Percentiles rank a stretch among this genome's conserved stretches.
Evolutionary conservation across 768 basidiomycete genomes (phyloP).

Genomic region (Russula dissimulans): DNA sequence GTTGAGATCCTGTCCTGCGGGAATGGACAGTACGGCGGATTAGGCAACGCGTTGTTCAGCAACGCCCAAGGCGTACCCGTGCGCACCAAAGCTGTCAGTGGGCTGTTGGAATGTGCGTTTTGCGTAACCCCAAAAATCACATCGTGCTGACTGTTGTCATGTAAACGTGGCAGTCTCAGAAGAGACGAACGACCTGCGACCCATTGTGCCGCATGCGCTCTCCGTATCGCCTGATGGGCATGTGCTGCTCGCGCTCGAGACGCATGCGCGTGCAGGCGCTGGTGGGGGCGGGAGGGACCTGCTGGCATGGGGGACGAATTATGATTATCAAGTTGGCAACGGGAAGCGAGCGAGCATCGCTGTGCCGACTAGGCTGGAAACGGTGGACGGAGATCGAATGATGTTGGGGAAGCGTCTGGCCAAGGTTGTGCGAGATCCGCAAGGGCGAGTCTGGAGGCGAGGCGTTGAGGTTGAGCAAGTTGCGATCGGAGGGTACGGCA

Average conservation of each 20-base stretch:
- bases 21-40: slow-evolving; percentile 75
- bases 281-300: slow-evolving; percentile 55
- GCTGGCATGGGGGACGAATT: slow-evolving; percentile 64
- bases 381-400: slow-evolving; percentile 45
- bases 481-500: slow-evolving; percentile 52
- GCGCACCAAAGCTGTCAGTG: slow-evolving; percentile 71
- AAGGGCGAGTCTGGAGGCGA: slow-evolving; percentile 51
- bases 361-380: slow-evolving; percentile 43
- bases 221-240: slow-evolving; percentile 70
- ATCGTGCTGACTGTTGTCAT: neutral
- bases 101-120: slow-evolving; percentile 73
- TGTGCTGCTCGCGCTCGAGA: slow-evolving; percentile 64
- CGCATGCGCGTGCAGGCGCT: slow-evolving; percentile 37
- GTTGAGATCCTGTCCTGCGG: slow-evolving; percentile 67
- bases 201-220: slow-evolving; percentile 53
- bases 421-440: slow-evolving; percentile 46
- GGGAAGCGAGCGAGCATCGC: slow-evolving; percentile 55
- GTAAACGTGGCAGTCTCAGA: slow-evolving; percentile 49
- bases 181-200: slow-evolving; percentile 43
- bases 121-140: neutral
- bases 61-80: slow-evolving; percentile 63
- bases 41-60: slow-evolving; percentile 58
- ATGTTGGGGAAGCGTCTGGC: slow-evolving; percentile 47
- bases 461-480: slow-evolving; percentile 56
- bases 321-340: slow-evolving; percentile 66